phyloP scores from a whole-genome alignment of 2,329 filamentous ascomycete genomes.

The Pseudogymnoascus sp. region DNA sequence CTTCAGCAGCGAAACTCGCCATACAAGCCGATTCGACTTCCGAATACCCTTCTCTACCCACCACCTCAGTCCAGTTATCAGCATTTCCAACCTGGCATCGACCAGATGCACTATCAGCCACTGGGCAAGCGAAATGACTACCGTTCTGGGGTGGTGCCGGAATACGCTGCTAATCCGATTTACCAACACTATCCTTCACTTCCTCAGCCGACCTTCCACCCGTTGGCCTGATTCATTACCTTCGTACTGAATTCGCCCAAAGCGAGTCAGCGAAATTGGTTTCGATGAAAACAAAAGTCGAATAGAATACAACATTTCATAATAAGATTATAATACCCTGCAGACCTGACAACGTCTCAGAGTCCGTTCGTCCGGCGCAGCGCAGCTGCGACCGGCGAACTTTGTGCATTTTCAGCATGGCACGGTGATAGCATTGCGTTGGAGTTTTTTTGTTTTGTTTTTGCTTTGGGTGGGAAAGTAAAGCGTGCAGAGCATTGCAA shows the following conservation, averaged over 20 bases:
- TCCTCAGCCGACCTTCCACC: slow-evolving; percentile 3
- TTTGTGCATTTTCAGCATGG: slow-evolving; percentile 8
- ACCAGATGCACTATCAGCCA: slow-evolving; percentile 76
- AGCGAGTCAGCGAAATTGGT: neutral
- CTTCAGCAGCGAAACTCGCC: slow-evolving; percentile 83
- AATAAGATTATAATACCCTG: neutral
- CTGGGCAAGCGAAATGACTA: slow-evolving; percentile 62
- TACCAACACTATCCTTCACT: slow-evolving; percentile 7
- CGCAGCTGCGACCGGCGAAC: neutral
- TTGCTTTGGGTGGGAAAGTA: neutral
- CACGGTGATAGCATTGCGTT: slow-evolving; percentile 8
- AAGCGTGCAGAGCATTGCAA: slow-evolving; percentile 2
- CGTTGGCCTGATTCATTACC: neutral
- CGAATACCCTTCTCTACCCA: slow-evolving; percentile 85
- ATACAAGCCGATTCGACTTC: slow-evolving; percentile 81
- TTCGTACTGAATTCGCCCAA: neutral
- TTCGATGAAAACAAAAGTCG: slow-evolving; percentile 3
- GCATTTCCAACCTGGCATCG: slow-evolving; percentile 57
- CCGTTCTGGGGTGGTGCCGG: slow-evolving; percentile 63
- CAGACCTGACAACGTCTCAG: neutral
- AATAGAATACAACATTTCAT: slow-evolving; percentile 5
- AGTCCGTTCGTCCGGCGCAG: neutral
- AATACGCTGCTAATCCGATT: slow-evolving; percentile 32
- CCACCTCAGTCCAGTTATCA: slow-evolving; percentile 74
- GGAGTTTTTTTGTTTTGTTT: neutral